Base-by-base conservation (phyloP, 176 grass and related monocot species). In the Oryza punctata region DNA sequence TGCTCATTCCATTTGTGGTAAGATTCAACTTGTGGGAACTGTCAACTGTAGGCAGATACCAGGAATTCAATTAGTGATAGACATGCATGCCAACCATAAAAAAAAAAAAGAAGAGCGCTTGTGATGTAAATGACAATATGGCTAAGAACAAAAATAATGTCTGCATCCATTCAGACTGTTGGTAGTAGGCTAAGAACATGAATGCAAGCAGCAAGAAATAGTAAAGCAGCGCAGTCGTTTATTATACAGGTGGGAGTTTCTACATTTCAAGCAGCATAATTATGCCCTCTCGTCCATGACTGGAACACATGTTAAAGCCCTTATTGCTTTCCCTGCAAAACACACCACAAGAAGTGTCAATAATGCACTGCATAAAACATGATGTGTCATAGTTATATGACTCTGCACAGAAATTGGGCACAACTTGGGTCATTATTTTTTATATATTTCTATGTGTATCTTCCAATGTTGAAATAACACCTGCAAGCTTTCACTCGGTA, bases 181-280 rank as follows among this genome's bases (percentile, higher is more conserved):
- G 19, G 43, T 26, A 32, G 23, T 57, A 83, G 66, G 57, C 57
- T n/a, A 24, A 14, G 14, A 32, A 52, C 57, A 54, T 14, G 38
- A 77, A 81, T 10, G 33, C 83, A 82, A 50, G 28, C 60, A 18
- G 72, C 40, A 60, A 15, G 46, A 47, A 0, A 59, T 27, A 26
- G 16, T 50, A 73, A 69, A 61, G 73, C 49, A 78, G 15, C 50
- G 28, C 81, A 30, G 46, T 69, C 2, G 5, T 73, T 82, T 90
- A 86, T 90, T 86, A 73, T 90, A 86, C 88, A 83, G 73, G 61
- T 82, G 84, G 33, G 3, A 63, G 57, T 61, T 81, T 83, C 84
- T 83, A 63, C 60, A 83, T 79, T 40, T 74, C 74, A 68, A 63
- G 60, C 61, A 47, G 72, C 25, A 13, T 2, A 77, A 84, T 27